Evolutionary conservation across 2,329 filamentous ascomycete genomes (phyloP), one percentile per base, ranked within the genome.

Genomic region (Aspergillus carbonarius): DNA sequence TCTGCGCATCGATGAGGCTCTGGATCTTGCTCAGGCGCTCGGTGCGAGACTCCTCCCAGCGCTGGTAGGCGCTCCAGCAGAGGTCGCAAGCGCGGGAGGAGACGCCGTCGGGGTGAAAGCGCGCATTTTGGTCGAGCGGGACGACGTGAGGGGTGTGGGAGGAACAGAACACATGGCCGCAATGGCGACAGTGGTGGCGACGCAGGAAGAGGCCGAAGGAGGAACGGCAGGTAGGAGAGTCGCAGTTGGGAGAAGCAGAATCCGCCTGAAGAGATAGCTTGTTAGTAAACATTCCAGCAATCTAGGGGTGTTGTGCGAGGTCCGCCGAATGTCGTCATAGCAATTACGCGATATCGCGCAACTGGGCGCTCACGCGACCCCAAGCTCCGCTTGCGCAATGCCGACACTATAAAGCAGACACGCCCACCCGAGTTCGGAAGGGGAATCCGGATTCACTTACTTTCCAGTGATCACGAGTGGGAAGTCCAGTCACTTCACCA

Each of bases 381-480:
- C 35, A 25, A 20, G 40, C 12, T 4, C 49, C 18, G 32, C 57
- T 63, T 64, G 62, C 69, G 69, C 63, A 59, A 71, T 66, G 32
- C 34, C 27, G 3, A 55, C 25, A 50, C 60, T 66, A 69, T 69
- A 71, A 63, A 70, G 37, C 20, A 42, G 12, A 37, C 42, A 27
- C 52, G 48, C 42, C 50, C 57, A 57, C 37, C 35, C 37, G 23
- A 23, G 15, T n/a, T n/a, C 34, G 15, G 23, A 18, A 27, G 25
- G 23, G 32, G 9, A 23, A 47, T n/a, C 25, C 10, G 34, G 20
- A 20, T 37, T 32, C 25, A 54, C 81, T 72, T 76, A 85, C 83
- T 80, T 88, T 87, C 86, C 86, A 88, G 73, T 88, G 86, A 59
- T 85, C 84, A 59, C 82, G 80, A 6, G 84, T 87, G 4, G 86